Percentiles rank a stretch among this genome's conserved stretches.
These are phyloP conservation scores for Annona squamosa DNA, from an alignment of 164 flowering plant species.

Conservation along the genomic window DNA sequence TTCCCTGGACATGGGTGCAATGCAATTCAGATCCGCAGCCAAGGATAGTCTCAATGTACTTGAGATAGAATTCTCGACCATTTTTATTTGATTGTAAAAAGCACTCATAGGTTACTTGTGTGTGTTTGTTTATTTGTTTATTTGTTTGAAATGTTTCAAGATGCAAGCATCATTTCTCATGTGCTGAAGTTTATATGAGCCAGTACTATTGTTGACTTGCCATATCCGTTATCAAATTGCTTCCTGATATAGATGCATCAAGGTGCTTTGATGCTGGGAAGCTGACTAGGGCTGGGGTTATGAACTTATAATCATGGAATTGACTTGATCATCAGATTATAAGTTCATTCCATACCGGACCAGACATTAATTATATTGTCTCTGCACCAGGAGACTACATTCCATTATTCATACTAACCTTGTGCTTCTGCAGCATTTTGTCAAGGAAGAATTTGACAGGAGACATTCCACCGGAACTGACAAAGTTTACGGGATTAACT, in stretches of 20 bases:
- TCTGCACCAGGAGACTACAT: background rate
- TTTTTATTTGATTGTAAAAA: no score
- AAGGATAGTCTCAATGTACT: slow-evolving; percentile 59
- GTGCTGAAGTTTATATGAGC: background rate
- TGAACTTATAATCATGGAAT: no score
- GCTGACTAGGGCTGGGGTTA: no score
- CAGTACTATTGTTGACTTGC: background rate
- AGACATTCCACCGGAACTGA: slow-evolving; percentile 57
- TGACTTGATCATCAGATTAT: no score
- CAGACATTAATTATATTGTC: background rate
- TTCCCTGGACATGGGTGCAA: slow-evolving; percentile 84
- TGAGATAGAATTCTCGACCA: background rate
- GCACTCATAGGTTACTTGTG: no score
- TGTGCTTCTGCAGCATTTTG: slow-evolving; percentile 40
- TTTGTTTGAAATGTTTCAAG: background rate
- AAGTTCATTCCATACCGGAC: no score
- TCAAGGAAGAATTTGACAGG: slow-evolving; percentile 81
- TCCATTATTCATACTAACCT: background rate
- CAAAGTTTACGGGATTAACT: slow-evolving; percentile 58
- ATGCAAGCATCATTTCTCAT: background rate
- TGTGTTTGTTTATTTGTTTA: no score
- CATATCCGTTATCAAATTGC: background rate
- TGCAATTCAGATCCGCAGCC: slow-evolving; percentile 81
- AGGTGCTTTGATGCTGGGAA: no score
- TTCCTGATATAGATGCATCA: background rate